phyloP scores from a whole-genome alignment of 2,329 filamentous ascomycete genomes.

The Monilinia aucupariae region DNA sequence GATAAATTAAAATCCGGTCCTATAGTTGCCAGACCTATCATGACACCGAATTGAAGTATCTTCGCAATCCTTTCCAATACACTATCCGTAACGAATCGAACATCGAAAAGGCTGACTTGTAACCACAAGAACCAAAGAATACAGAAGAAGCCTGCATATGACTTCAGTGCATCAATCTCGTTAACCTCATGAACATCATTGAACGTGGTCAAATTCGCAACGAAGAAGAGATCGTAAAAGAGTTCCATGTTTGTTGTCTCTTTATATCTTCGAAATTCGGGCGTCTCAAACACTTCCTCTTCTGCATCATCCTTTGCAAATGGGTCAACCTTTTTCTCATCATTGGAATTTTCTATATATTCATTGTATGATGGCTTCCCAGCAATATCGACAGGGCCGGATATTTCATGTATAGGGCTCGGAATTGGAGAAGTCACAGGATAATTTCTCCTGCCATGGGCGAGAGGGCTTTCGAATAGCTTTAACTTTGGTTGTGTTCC shows the following conservation, averaged over 20 bases:
- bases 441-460: constrained; percentile 15
- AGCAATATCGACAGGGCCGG: constrained; percentile 3
- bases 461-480: constrained; percentile 22
- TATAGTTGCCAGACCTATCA: constrained; percentile 36
- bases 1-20: constrained; percentile 11
- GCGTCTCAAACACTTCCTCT: constrained; percentile 16
- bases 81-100: constrained; percentile 51
- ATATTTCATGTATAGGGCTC: background rate
- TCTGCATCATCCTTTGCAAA: constrained; percentile 1
- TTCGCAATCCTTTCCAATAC: constrained; percentile 51
- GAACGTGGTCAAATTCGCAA: constrained; percentile 55
- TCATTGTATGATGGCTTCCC: background rate
- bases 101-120: constrained; percentile 53
- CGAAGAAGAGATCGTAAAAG: constrained; percentile 57
- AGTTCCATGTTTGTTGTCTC: constrained; percentile 36
- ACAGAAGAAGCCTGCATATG: constrained; percentile 48
- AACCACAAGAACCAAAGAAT: constrained; percentile 53
- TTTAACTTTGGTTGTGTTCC: constrained; percentile 19
- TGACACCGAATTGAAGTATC: constrained; percentile 48
- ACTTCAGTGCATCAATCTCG: constrained; percentile 42
- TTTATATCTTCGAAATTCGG: constrained; percentile 22
- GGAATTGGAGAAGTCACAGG: background rate
- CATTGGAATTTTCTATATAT: background rate
- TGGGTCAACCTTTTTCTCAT: constrained; percentile 4
- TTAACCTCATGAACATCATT: constrained; percentile 51